These are phyloP conservation scores for Conoideocrella luteorostrata DNA, from an alignment of 2,329 filamentous ascomycete species.

Conservation along the genomic window DNA sequence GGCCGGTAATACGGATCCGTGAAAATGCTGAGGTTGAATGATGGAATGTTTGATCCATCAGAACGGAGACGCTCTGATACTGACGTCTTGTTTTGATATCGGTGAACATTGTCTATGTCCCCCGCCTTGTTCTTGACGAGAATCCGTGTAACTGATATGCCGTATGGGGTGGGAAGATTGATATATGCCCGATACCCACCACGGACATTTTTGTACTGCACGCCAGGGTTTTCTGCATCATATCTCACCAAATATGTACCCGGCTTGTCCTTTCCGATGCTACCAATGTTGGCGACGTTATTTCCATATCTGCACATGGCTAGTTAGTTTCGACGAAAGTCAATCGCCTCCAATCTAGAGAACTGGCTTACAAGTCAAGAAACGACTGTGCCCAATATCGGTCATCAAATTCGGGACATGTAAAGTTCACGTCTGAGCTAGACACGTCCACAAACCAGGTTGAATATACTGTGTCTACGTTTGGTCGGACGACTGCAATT, in stretches of 20 bases:
- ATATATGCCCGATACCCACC: constrained; percentile 4
- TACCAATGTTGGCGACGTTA: constrained; percentile 22
- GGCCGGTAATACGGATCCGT: constrained; percentile 3
- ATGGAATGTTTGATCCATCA: neutral
- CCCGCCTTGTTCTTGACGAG: neutral
- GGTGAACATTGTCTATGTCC: constrained; percentile 3
- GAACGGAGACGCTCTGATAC: neutral
- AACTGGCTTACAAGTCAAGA: constrained; percentile 21
- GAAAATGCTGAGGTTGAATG: constrained; percentile 8
- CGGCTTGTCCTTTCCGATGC: constrained; percentile 4
- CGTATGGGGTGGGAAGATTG: constrained; percentile 7
- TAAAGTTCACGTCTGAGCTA: constrained; percentile 16
- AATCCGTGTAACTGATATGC: constrained; percentile 1
- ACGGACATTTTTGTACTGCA: neutral
- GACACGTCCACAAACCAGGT: constrained; percentile 17
- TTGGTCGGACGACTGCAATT: constrained; percentile 1
- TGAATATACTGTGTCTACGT: constrained; percentile 8
- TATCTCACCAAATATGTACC: constrained; percentile 7
- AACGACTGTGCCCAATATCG: constrained; percentile 19
- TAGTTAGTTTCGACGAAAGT: too few species aligned
- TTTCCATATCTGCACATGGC: constrained; percentile 22
- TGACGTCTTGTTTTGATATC: constrained; percentile 1
- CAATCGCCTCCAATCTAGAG: neutral
- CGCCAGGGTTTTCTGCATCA: constrained; percentile 8
- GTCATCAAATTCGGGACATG: constrained; percentile 14